Evolutionary conservation across 352 stramenopile species (phyloP).

Genomic region (Phytopythium ostracodes): DNA sequence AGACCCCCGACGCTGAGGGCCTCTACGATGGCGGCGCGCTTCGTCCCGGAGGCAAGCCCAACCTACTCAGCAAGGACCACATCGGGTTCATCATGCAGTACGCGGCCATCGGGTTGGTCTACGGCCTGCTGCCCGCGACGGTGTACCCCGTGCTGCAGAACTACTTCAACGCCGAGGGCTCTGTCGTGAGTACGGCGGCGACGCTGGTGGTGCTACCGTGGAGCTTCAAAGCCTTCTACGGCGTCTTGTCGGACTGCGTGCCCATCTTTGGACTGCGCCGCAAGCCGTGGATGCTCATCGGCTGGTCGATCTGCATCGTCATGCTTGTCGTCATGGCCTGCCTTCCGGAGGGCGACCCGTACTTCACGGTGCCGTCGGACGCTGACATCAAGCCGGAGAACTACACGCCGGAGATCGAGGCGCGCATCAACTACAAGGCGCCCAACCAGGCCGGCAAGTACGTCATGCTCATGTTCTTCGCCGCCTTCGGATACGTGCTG

Average conservation of each 20-base stretch:
- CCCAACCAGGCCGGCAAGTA: constrained; percentile 16
- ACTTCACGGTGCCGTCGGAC: constrained; percentile 16
- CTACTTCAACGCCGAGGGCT: constrained; percentile 21
- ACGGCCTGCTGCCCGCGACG: constrained; percentile 21
- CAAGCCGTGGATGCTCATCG: constrained; percentile 19
- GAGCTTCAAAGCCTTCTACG: constrained; percentile 28
- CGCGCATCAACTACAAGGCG: constrained; percentile 17
- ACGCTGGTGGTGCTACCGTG: constrained; percentile 47
- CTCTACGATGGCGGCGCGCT: constrained; percentile 32
- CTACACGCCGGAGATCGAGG: constrained; percentile 14
- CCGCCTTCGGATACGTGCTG: constrained; percentile 18
- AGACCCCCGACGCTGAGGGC: constrained; percentile 18
- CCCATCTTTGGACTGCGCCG: constrained; percentile 18
- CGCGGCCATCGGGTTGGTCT: constrained; percentile 18
- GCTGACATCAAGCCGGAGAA: constrained; percentile 16
- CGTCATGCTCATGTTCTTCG: constrained; percentile 25
- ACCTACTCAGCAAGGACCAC: constrained; percentile 30
- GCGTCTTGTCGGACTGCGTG: constrained; percentile 17
- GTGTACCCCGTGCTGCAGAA: constrained; percentile 29
- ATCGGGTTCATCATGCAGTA: constrained; percentile 38
- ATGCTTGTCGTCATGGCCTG: constrained; percentile 26
- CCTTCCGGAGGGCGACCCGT: constrained; percentile 20
- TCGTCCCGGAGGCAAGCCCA: constrained; percentile 29
- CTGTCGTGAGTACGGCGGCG: constrained; percentile 30
- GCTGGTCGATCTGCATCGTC: constrained; percentile 25